These are phyloP conservation scores for Oryza officinalis DNA, from an alignment of 176 grass and related monocot genomes.

Conservation along the genomic window DNA sequence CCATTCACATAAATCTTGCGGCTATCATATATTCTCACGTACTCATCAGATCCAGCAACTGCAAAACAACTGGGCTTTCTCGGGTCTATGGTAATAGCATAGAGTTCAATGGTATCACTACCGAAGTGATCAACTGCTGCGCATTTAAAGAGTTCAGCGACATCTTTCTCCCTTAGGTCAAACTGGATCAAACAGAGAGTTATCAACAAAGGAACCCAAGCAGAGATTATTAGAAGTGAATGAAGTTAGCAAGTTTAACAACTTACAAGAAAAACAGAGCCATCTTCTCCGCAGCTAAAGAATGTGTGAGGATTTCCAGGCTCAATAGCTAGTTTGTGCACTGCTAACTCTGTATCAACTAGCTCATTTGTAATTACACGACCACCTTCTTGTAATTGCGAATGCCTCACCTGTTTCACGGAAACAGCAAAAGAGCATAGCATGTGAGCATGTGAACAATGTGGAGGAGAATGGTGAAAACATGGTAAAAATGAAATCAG, in stretches of 20 bases:
- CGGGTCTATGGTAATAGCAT: slow-evolving; percentile 66
- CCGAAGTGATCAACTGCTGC: background rate
- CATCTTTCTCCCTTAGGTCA: slow-evolving; percentile 60
- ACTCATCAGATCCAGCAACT: slow-evolving; percentile 62
- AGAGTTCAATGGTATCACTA: slow-evolving; percentile 19
- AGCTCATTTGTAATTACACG: slow-evolving; percentile 28
- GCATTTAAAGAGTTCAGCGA: slow-evolving; percentile 44
- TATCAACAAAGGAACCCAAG: background rate
- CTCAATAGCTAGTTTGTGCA: slow-evolving; percentile 70
- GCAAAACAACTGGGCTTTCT: slow-evolving; percentile 58
- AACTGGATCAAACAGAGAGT: slow-evolving; percentile 47
- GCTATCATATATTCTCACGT: slow-evolving; percentile 62
- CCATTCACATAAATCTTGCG: slow-evolving; percentile 54
- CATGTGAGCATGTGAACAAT: background rate
- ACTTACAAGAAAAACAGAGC: slow-evolving; percentile 53
- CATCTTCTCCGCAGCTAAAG: slow-evolving; percentile 65
- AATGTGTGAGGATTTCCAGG: slow-evolving; percentile 69
- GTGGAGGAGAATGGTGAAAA: background rate
- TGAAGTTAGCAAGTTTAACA: background rate
- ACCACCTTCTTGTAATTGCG: slow-evolving; percentile 55
- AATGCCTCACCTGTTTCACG: slow-evolving; percentile 53
- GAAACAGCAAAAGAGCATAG: background rate
- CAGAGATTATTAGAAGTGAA: background rate
- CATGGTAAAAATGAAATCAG: background rate
- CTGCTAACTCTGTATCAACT: slow-evolving; percentile 7